Conservation (phyloP, 2,329 filamentous ascomycete genomes). For the Arthrobotrys pseudoclavata region DNA sequence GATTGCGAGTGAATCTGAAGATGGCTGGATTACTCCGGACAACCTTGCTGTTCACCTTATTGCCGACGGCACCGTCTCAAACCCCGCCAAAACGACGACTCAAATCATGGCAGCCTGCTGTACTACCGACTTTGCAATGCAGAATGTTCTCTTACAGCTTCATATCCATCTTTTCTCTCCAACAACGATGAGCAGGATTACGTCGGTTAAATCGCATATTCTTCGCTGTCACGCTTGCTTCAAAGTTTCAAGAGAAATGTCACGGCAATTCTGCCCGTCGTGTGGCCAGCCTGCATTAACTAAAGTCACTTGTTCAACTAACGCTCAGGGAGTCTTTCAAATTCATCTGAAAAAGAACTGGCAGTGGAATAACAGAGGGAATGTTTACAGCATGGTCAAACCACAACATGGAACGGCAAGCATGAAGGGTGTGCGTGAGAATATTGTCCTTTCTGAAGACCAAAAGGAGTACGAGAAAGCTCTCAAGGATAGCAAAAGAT, state of each 20-base stretch:
- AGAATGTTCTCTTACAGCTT: slow-evolving; percentile 94
- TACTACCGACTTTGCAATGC: slow-evolving; percentile 97
- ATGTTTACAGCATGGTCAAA: slow-evolving; percentile 93
- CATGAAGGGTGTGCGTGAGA: slow-evolving; percentile 88
- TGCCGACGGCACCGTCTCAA: slow-evolving; percentile 63
- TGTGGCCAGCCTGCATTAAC: slow-evolving; percentile 91
- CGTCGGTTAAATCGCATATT: slow-evolving; percentile 87
- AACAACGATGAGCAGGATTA: slow-evolving; percentile 77
- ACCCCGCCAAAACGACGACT: slow-evolving; percentile 70
- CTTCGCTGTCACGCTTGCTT: slow-evolving; percentile 96
- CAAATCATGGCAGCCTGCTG: slow-evolving; percentile 89
- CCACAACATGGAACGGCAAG: slow-evolving; percentile 83
- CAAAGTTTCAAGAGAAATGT: slow-evolving; percentile 80
- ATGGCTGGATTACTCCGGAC: slow-evolving; percentile 89
- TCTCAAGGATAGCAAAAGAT: slow-evolving; percentile 73
- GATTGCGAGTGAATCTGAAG: slow-evolving; percentile 68
- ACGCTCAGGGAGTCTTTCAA: slow-evolving; percentile 82
- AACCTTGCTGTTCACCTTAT: slow-evolving; percentile 84
- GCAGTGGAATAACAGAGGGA: slow-evolving; percentile 94
- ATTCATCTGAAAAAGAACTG: slow-evolving; percentile 94
- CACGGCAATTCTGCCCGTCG: slow-evolving; percentile 89
- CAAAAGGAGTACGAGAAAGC: slow-evolving; percentile 89
- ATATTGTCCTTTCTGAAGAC: slow-evolving; percentile 89
- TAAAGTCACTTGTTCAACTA: slow-evolving; percentile 86
- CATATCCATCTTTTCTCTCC: slow-evolving; percentile 90